Percentiles rank a stretch among this genome's conserved stretches.
These are phyloP conservation scores for Linnemannia hyalina DNA, from an alignment of 192 early-diverging fungal genomes.

Conservation along the genomic window DNA sequence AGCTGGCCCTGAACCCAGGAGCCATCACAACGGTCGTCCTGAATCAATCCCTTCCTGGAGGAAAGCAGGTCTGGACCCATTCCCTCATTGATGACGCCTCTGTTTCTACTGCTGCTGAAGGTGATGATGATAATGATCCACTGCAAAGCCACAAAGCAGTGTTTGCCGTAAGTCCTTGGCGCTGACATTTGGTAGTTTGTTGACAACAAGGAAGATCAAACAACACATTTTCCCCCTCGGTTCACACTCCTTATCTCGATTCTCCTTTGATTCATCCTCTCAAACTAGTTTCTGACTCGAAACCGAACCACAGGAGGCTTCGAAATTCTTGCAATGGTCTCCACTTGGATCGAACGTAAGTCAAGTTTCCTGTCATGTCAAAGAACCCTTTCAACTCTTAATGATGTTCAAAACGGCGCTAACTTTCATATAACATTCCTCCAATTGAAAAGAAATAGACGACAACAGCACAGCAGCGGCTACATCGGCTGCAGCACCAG, in stretches of 20 bases:
- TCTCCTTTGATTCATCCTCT: background rate
- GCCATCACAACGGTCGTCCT: conserved; percentile 15
- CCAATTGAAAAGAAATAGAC: background rate
- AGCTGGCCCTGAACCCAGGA: conserved; percentile 18
- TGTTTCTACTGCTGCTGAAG: background rate
- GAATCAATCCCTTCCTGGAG: background rate
- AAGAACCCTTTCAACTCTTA: background rate
- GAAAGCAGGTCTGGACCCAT: conserved; percentile 21
- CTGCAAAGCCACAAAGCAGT: conserved; percentile 39
- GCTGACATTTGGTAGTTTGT: background rate
- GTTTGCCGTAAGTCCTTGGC: conserved; percentile 27
- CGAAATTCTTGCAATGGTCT: conserved; percentile 31
- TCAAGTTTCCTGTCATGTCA: background rate
- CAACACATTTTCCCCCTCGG: background rate
- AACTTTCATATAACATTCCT: background rate
- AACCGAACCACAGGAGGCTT: conserved; percentile 3
- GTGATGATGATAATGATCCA: background rate
- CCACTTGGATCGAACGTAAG: conserved; percentile 38
- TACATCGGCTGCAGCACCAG: background rate
- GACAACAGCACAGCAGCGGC: background rate
- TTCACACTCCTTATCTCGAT: background rate
- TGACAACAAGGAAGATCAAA: background rate
- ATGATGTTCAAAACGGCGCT: background rate
- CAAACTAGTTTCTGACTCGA: conserved; percentile 26
- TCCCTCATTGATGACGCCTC: background rate